Conservation (phyloP, 768 basidiomycete species). For the Lyophyllum atratum region DNA sequence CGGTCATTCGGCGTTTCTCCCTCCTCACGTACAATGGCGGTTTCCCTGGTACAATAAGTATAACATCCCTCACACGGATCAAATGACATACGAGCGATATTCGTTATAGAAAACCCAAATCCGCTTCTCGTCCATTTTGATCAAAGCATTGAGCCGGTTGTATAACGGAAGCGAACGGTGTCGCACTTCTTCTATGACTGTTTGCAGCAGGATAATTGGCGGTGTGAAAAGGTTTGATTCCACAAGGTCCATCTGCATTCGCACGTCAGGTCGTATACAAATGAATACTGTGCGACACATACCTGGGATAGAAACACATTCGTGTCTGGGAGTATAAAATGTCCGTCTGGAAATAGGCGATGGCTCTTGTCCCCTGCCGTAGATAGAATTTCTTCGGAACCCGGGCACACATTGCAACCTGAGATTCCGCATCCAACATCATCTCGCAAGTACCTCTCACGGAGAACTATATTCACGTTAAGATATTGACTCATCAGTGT, state of each 20-base stretch:
- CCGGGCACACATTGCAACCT: slow-evolving; percentile 63
- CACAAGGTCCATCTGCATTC: slow-evolving; percentile 85
- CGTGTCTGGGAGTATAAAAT: slow-evolving; percentile 90
- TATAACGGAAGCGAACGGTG: slow-evolving; percentile 92
- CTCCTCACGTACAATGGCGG: slow-evolving; percentile 73
- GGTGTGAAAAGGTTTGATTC: slow-evolving; percentile 74
- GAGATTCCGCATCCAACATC: slow-evolving; percentile 88
- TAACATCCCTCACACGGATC: not conserved
- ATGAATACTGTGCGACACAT: slow-evolving; percentile 14
- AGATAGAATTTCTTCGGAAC: slow-evolving; percentile 53
- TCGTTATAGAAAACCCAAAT: slow-evolving; percentile 89
- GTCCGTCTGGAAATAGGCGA: slow-evolving; percentile 59
- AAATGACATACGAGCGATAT: slow-evolving; percentile 64
- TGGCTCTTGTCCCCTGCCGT: slow-evolving; percentile 59
- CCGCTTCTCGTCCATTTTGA: slow-evolving; percentile 83
- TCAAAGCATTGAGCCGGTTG: slow-evolving; percentile 85
- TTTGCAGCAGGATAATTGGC: slow-evolving; percentile 91
- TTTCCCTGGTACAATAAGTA: slow-evolving; percentile 54
- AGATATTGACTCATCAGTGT: not conserved
- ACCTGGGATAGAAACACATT: slow-evolving; percentile 94
- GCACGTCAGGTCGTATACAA: not conserved
- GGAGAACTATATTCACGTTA: slow-evolving; percentile 57
- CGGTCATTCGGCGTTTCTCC: slow-evolving; percentile 89
- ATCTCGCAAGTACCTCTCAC: slow-evolving; percentile 92
- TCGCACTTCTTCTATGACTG: slow-evolving; percentile 94